Percentiles rank a stretch among this genome's conserved stretches.
Conservation (phyloP, 225 moss, liverwort and hornwort genomes). For the Rhytidiadelphus loreus region DNA sequence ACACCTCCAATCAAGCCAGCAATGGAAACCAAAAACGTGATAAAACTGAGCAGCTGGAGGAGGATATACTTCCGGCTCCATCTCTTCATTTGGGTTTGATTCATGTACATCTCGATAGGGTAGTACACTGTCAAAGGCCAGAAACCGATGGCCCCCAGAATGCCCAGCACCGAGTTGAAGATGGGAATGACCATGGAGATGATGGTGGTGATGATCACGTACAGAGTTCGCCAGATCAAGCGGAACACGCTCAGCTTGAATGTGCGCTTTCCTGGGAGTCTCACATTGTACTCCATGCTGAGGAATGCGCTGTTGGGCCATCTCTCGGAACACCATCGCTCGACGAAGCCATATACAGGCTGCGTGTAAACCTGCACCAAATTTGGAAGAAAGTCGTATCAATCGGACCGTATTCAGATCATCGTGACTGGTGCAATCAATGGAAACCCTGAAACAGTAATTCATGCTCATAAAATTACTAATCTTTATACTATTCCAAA, state of each 20-base stretch:
- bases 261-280: conserved; percentile 21
- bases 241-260: conserved; percentile 43
- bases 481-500: too few relatives aligned
- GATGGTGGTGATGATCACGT: conserved; percentile 57
- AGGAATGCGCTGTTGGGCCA: conserved; percentile 46
- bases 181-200: conserved; percentile 74
- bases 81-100: conserved; percentile 5
- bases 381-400: background rate
- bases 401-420: background rate
- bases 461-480: background rate
- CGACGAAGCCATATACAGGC: conserved; percentile 52
- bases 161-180: conserved; percentile 65
- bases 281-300: conserved; percentile 7
- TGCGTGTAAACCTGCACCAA: conserved; percentile 70
- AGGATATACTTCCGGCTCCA: conserved; percentile 18
- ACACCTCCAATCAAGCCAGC: conserved; percentile 59
- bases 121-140: conserved; percentile 74
- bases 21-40: conserved; percentile 45
- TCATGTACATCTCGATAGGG: conserved; percentile 58
- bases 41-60: conserved; percentile 43
- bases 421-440: background rate
- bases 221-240: conserved; percentile 43
- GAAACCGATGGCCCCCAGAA: conserved; percentile 62
- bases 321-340: conserved; percentile 12
- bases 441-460: background rate